A percentile compares a stretch with the other conserved stretches of the same genome.
These are phyloP conservation scores for Fusarium scirpi DNA, from an alignment of 2,329 filamentous ascomycete species.

Conservation along the genomic window DNA sequence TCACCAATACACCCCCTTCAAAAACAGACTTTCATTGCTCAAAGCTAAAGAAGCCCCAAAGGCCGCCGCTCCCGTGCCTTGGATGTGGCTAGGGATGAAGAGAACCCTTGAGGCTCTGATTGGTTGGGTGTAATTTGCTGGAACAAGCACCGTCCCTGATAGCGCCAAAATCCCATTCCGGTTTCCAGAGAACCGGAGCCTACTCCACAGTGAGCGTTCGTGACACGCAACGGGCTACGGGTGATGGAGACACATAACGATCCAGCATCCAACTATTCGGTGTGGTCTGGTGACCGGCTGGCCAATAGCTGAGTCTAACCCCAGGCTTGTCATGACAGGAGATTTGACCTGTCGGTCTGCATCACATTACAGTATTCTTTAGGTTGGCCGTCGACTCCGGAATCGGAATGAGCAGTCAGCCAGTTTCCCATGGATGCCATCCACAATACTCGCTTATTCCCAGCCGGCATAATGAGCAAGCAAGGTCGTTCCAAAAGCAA, in stretches of 20 bases:
- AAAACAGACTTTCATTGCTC: constrained; percentile 40
- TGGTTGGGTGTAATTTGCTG: constrained; percentile 39
- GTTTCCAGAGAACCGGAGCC: constrained; percentile 53
- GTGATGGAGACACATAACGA: constrained; percentile 37
- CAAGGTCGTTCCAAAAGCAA: background rate
- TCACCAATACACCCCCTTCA: constrained; percentile 33
- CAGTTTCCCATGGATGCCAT: background rate
- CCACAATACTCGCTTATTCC: background rate
- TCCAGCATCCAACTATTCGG: constrained; percentile 42
- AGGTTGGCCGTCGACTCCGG: constrained; percentile 23
- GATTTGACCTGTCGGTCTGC: constrained; percentile 33
- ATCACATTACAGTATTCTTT: constrained; percentile 25
- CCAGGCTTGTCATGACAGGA: constrained; percentile 25
- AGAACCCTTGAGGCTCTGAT: constrained; percentile 36
- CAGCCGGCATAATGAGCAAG: background rate
- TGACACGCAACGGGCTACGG: constrained; percentile 41
- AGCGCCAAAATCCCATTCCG: constrained; percentile 43
- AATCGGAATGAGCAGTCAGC: constrained; percentile 20
- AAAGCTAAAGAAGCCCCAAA: constrained; percentile 31
- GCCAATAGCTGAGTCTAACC: constrained; percentile 29
- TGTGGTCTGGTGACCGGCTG: constrained; percentile 32
- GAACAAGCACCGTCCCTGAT: constrained; percentile 40
- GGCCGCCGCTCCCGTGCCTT: constrained; percentile 48
- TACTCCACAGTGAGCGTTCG: constrained; percentile 48
- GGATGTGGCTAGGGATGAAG: constrained; percentile 39